These are phyloP conservation scores for Aspergillus vadensis DNA, from an alignment of 2,329 filamentous ascomycete genomes.

Conservation along the genomic window DNA sequence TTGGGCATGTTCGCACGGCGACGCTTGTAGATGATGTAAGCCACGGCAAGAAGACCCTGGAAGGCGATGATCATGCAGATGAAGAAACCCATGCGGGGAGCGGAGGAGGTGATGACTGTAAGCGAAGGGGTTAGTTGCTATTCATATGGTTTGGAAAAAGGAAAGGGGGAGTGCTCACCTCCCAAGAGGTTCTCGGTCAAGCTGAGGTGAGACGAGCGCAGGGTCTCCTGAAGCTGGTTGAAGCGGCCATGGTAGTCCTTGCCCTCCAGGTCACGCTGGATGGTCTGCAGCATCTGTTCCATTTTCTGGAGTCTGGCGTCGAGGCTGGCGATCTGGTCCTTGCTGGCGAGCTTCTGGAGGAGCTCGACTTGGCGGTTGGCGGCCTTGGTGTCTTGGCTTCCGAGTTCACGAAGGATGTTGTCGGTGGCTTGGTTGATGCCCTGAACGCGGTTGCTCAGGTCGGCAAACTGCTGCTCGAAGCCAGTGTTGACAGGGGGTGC, in stretches of 20 bases:
- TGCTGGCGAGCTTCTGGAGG: slow-evolving; percentile 39
- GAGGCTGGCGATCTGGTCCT: slow-evolving; percentile 42
- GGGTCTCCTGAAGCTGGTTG: slow-evolving; percentile 54
- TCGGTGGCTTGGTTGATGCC: slow-evolving; percentile 62
- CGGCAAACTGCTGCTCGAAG: slow-evolving; percentile 67
- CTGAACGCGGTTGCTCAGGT: slow-evolving; percentile 80
- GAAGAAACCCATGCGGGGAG: slow-evolving; percentile 61
- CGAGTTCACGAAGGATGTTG: slow-evolving; percentile 57
- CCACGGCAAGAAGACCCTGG: slow-evolving; percentile 69
- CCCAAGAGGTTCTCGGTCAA: slow-evolving; percentile 53
- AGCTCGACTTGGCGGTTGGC: slow-evolving; percentile 58
- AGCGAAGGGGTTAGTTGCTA: not conserved
- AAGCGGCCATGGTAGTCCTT: slow-evolving; percentile 61
- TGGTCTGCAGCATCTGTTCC: slow-evolving; percentile 52
- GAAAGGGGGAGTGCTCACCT: slow-evolving; percentile 45
- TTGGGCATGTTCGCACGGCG: slow-evolving; percentile 76
- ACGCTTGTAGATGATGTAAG: slow-evolving; percentile 78
- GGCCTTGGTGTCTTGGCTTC: slow-evolving; percentile 53
- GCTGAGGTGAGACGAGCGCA: slow-evolving; percentile 57
- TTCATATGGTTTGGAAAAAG: not conserved
- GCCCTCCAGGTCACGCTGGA: slow-evolving; percentile 58
- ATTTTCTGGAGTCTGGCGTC: slow-evolving; percentile 56
- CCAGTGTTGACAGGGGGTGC: slow-evolving; percentile 35
- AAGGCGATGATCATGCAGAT: slow-evolving; percentile 73
- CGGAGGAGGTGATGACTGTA: slow-evolving; percentile 54